Percentiles rank a stretch among this genome's conserved stretches.
These are phyloP conservation scores for Diplocarpon mali DNA, from an alignment of 2,329 filamentous ascomycete species.

Conservation along the genomic window DNA sequence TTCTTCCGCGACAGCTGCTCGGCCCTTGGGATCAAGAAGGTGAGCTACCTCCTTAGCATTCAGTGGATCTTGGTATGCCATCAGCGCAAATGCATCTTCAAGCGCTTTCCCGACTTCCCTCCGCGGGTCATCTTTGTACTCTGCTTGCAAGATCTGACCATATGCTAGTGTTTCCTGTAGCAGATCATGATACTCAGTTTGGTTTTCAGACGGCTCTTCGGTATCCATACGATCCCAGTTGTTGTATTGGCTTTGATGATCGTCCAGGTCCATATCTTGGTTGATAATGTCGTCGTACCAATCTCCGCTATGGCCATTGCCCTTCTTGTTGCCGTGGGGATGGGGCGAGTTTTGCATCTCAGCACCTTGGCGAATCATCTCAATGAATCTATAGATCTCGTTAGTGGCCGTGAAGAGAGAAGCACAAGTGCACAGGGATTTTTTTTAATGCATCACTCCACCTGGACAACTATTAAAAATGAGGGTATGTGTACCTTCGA, in stretches of 20 bases:
- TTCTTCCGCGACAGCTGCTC: constrained; percentile 78
- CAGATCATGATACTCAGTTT: constrained; percentile 32
- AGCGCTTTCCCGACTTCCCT: constrained; percentile 63
- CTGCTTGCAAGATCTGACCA: constrained; percentile 64
- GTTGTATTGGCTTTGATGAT: constrained; percentile 33
- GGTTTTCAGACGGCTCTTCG: constrained; percentile 28
- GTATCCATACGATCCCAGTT: constrained; percentile 42
- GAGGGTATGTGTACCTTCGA: constrained; percentile 41
- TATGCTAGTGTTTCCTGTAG: constrained; percentile 65
- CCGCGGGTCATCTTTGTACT: constrained; percentile 63
- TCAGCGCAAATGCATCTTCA: constrained; percentile 74
- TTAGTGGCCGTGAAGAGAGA: neutral
- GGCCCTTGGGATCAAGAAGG: constrained; percentile 63
- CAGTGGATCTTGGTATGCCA: constrained; percentile 76
- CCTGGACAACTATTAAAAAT: no score
- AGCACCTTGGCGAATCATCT: constrained; percentile 73
- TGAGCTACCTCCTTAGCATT: constrained; percentile 64
- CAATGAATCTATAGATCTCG: constrained; percentile 50
- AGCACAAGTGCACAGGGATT: no score
- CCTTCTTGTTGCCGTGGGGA: constrained; percentile 26
- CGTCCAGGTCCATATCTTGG: constrained; percentile 42
- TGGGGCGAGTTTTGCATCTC: constrained; percentile 40
- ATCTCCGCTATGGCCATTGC: constrained; percentile 30
- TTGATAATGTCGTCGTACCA: constrained; percentile 30
- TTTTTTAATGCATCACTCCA: no score